Percentiles rank a stretch among this genome's conserved stretches.
Conservation (phyloP, 2,329 filamentous ascomycete species). For the Aplosporella prunicola region DNA sequence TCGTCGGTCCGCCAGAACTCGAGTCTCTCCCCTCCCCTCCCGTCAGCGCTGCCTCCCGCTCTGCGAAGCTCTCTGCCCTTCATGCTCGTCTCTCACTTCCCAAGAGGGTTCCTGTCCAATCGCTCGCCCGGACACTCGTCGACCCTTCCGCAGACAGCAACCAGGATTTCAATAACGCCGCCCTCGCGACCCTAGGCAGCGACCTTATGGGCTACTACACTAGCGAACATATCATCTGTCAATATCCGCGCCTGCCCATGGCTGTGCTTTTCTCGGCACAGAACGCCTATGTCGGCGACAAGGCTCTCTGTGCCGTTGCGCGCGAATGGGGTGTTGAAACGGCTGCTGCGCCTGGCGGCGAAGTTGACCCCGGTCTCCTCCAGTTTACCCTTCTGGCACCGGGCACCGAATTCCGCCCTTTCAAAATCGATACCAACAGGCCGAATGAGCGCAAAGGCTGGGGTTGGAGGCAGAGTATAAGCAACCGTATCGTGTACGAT, state of each 20-base stretch:
- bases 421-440: slow-evolving; percentile 22
- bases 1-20: too few species aligned
- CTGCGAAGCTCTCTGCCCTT: slow-evolving; percentile 84
- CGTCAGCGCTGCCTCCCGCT: slow-evolving; percentile 55
- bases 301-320: slow-evolving; percentile 63
- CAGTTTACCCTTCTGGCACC: slow-evolving; percentile 55
- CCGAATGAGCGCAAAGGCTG: slow-evolving; percentile 8
- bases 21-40: slow-evolving; percentile 59
- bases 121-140: slow-evolving; percentile 75
- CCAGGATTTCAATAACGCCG: slow-evolving; percentile 77
- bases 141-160: slow-evolving; percentile 75
- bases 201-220: slow-evolving; percentile 83
- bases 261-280: slow-evolving; percentile 78
- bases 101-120: slow-evolving; percentile 71
- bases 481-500: slow-evolving; percentile 69
- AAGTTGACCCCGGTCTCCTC: slow-evolving; percentile 84
- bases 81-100: slow-evolving; percentile 82
- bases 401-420: slow-evolving; percentile 11
- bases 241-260: slow-evolving; percentile 85
- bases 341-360: slow-evolving; percentile 76
- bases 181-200: slow-evolving; percentile 70
- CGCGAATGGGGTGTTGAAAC: slow-evolving; percentile 85
- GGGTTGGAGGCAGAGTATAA: slow-evolving; percentile 33
- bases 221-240: slow-evolving; percentile 77
- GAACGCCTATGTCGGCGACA: slow-evolving; percentile 70